Percentiles rank a stretch among this genome's conserved stretches.
phyloP scores from a whole-genome alignment of 2,329 filamentous ascomycete genomes.

The Trichoderma sp. region DNA sequence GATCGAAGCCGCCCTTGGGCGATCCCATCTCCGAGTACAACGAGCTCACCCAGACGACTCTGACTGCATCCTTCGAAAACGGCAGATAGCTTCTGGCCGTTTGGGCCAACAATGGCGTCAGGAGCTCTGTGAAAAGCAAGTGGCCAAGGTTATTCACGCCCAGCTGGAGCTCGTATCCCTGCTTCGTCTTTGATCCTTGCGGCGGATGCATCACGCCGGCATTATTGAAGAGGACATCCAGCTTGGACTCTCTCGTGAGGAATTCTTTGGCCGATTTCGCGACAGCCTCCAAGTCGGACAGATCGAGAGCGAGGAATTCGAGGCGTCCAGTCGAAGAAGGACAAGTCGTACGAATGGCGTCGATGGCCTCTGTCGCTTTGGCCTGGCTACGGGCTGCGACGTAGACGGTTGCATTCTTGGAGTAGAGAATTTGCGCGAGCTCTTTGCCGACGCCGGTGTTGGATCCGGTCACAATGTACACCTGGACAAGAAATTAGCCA shows the following conservation, averaged over 20 bases:
- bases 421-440: constrained; percentile 54
- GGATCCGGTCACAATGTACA: constrained; percentile 52
- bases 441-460: constrained; percentile 51
- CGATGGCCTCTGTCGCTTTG: constrained; percentile 48
- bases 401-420: constrained; percentile 55
- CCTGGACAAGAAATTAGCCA: constrained; percentile 31
- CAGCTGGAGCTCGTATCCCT: constrained; percentile 43
- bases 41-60: constrained; percentile 40
- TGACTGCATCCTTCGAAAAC: constrained; percentile 31
- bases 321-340: constrained; percentile 28
- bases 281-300: constrained; percentile 38
- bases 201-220: constrained; percentile 46
- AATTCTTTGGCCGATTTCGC: constrained; percentile 33
- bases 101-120: constrained; percentile 39
- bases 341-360: constrained; percentile 32
- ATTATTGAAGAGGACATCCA: constrained; percentile 47
- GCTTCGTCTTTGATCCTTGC: constrained; percentile 31
- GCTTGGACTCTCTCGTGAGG: constrained; percentile 28
- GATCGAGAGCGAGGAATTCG: constrained; percentile 46
- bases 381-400: constrained; percentile 50
- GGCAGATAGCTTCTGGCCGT: constrained; percentile 37
- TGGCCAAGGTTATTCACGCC: constrained; percentile 46
- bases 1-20: constrained; percentile 7
- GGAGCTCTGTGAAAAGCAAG: constrained; percentile 43
- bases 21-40: constrained; percentile 9